Conservation (phyloP, 305 asterid species). For the Solanum hybrid region DNA sequence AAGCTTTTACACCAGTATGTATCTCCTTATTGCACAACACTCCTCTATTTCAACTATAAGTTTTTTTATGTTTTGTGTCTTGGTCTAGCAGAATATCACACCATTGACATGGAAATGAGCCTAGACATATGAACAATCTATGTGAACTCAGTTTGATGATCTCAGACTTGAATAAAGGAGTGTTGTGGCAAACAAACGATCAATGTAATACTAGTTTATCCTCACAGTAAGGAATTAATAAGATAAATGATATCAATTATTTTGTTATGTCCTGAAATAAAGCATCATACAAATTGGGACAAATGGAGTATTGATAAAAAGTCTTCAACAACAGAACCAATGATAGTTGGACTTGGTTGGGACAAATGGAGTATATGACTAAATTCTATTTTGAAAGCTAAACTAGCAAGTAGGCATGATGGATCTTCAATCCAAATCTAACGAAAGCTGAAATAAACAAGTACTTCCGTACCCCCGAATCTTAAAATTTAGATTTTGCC, state of each 20-base stretch:
- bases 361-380: not conserved
- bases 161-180: not conserved
- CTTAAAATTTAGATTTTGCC: not conserved
- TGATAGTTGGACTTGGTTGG: not conserved
- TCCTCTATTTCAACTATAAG: not conserved
- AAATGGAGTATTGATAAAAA: not conserved
- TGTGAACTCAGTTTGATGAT: not conserved
- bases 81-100: not conserved
- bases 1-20: not conserved
- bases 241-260: not conserved
- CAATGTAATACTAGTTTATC: not conserved
- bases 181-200: not conserved
- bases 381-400: not conserved
- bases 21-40: not conserved
- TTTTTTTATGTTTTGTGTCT: not conserved
- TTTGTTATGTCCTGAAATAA: not conserved
- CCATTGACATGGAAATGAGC: not conserved
- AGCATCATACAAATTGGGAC: not conserved
- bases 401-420: not conserved
- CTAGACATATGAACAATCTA: not conserved
- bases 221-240: not conserved
- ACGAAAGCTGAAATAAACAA: not conserved
- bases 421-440: not conserved
- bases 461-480: not conserved
- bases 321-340: not conserved